Percentiles rank a stretch among this genome's conserved stretches.
phyloP scores from a whole-genome alignment of 2,329 filamentous ascomycete species.

The Gnomoniopsis sp. region DNA sequence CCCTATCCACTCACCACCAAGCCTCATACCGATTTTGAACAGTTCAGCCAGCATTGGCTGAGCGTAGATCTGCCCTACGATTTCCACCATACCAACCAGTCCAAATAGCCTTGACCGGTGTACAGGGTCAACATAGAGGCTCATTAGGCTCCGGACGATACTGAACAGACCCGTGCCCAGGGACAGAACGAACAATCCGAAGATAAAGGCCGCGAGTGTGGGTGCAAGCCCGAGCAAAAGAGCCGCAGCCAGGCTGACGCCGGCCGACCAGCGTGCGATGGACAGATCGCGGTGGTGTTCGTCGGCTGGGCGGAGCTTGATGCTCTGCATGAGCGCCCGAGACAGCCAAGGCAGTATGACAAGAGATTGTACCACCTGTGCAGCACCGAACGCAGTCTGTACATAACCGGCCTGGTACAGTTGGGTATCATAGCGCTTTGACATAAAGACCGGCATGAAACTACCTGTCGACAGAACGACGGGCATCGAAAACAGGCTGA shows the following conservation, averaged over 20 bases:
- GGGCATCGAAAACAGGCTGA: conserved; percentile 10
- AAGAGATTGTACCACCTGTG: conserved; percentile 25
- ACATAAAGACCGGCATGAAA: conserved; percentile 29
- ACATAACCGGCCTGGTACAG: conserved; percentile 30
- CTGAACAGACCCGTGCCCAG: conserved; percentile 27
- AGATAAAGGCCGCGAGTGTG: conserved; percentile 24
- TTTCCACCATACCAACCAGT: conserved; percentile 27
- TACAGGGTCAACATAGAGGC: conserved; percentile 26
- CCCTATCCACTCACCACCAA: conserved; percentile 2
- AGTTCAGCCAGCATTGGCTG: conserved; percentile 28
- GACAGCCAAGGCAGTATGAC: conserved; percentile 27
- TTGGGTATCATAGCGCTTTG: conserved; percentile 27
- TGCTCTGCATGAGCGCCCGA: conserved; percentile 20
- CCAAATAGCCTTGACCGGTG: conserved; percentile 30
- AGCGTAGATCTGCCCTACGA: conserved; percentile 26
- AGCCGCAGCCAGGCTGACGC: conserved; percentile 22
- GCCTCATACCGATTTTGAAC: conserved; percentile 27
- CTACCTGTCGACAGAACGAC: conserved; percentile 3
- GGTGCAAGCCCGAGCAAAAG: conserved; percentile 25
- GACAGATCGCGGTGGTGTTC: conserved; percentile 27
- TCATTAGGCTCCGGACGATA: conserved; percentile 28
- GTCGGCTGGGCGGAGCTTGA: conserved; percentile 12
- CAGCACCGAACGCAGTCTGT: conserved; percentile 26
- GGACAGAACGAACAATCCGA: conserved; percentile 27
- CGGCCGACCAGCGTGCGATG: conserved; percentile 26